Conservation (phyloP, 768 basidiomycete genomes). For the Lactarius sanguifluus region DNA sequence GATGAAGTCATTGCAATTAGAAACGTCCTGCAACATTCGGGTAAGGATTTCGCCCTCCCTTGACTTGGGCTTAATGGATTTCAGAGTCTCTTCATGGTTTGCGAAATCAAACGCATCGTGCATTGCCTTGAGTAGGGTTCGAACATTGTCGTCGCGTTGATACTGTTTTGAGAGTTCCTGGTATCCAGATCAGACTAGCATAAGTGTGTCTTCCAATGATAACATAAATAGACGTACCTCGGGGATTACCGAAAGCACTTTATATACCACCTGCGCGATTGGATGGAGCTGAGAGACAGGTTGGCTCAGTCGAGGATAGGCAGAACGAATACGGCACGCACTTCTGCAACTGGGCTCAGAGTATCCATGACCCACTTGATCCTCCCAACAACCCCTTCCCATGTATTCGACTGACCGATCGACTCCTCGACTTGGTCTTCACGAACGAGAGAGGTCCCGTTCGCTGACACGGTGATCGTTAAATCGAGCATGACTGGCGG, state of each 20-base stretch:
- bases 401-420: neutral
- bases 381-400: neutral
- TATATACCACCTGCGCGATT: neutral
- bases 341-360: neutral
- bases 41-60: neutral
- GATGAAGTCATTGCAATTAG: neutral
- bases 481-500: too few relatives aligned
- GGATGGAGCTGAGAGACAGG: neutral
- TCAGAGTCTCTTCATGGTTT: neutral
- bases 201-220: too few relatives aligned
- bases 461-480: too few relatives aligned
- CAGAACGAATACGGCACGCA: neutral
- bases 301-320: neutral
- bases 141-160: neutral
- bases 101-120: neutral
- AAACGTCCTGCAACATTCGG: neutral
- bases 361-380: neutral
- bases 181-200: neutral
- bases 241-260: neutral
- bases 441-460: neutral
- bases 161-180: neutral
- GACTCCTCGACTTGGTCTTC: neutral
- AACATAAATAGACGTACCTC: neutral
- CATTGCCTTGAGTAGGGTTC: neutral
- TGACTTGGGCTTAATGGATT: neutral